Evolutionary conservation across 345 rosid species (phyloP).

Genomic region (Mangifera indica): DNA sequence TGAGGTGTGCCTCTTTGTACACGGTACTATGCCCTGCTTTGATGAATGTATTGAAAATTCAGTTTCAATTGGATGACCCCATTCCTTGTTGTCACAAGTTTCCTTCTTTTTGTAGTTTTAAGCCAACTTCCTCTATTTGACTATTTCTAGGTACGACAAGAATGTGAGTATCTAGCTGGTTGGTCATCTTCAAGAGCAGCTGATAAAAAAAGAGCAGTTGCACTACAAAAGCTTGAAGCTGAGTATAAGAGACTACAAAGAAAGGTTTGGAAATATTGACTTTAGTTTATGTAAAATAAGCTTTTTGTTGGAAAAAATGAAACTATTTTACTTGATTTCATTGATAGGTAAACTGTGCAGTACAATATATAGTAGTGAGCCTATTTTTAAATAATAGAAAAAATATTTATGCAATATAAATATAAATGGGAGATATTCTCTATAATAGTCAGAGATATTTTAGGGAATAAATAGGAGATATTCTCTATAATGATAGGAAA

Average conservation of each 20-base stretch:
- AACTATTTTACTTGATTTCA: no score
- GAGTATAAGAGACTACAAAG: constrained; percentile 49
- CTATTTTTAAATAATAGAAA: no score
- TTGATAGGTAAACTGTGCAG: no score
- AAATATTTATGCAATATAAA: no score
- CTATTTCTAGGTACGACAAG: constrained; percentile 61
- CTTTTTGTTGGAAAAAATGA: background rate
- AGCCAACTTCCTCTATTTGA: background rate
- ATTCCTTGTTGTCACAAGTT: background rate
- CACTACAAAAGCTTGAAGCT: constrained; percentile 47
- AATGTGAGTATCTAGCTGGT: constrained; percentile 77
- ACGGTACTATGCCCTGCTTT: background rate
- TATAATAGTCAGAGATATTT: no score
- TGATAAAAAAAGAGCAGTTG: constrained; percentile 40
- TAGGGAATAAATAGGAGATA: no score
- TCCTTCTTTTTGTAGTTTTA: background rate
- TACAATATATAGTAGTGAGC: no score
- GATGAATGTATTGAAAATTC: background rate
- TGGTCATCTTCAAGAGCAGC: constrained; percentile 41
- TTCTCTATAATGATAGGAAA: no score
- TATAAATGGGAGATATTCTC: no score
- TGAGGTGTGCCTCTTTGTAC: background rate
- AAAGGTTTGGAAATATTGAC: constrained; percentile 48
- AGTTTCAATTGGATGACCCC: no score
- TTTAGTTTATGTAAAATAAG: background rate